Evolutionary conservation across 768 basidiomycete genomes (phyloP).

Genomic region (Mycena kentingensis): DNA sequence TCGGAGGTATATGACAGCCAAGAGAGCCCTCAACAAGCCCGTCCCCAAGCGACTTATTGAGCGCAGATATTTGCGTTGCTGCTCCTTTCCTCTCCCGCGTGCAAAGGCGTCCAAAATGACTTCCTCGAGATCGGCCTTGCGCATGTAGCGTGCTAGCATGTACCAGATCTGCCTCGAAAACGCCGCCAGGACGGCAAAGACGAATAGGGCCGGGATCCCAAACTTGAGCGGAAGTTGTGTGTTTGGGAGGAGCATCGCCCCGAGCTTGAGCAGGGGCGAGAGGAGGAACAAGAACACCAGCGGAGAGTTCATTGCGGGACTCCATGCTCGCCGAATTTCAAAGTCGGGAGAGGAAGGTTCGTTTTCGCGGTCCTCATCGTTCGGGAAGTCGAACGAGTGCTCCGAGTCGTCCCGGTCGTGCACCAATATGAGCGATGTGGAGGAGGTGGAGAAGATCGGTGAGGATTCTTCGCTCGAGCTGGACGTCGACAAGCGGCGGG

Average conservation of each 20-base stretch:
- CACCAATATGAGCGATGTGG: conserved; percentile 65
- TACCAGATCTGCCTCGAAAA: conserved; percentile 74
- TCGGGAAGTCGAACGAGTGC: conserved; percentile 42
- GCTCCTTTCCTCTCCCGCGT: conserved; percentile 54
- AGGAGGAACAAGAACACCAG: conserved; percentile 70
- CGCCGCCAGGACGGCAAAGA: conserved; percentile 59
- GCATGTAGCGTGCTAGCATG: conserved; percentile 72
- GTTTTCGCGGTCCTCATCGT: conserved; percentile 52
- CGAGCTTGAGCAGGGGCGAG: conserved; percentile 68
- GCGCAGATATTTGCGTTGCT: conserved; percentile 46
- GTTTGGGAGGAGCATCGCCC: conserved; percentile 63
- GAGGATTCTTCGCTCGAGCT: conserved; percentile 25
- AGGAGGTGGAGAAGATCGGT: conserved; percentile 37
- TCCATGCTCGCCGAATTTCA: conserved; percentile 42
- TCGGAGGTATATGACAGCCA: conserved; percentile 65
- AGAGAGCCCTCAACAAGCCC: conserved; percentile 47
- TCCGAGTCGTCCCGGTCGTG: conserved; percentile 51
- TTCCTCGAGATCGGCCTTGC: conserved; percentile 65
- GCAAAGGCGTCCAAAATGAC: conserved; percentile 64
- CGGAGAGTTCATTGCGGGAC: conserved; percentile 57
- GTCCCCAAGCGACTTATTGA: conserved; percentile 45
- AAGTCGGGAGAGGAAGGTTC: too few species aligned
- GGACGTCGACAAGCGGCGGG: conserved; percentile 20
- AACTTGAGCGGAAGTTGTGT: conserved; percentile 49
- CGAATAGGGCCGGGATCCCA: conserved; percentile 49